Percentiles rank a stretch among this genome's conserved stretches.
These are phyloP conservation scores for Leptographium wingfieldii DNA, from an alignment of 2,329 filamentous ascomycete genomes.

Conservation along the genomic window DNA sequence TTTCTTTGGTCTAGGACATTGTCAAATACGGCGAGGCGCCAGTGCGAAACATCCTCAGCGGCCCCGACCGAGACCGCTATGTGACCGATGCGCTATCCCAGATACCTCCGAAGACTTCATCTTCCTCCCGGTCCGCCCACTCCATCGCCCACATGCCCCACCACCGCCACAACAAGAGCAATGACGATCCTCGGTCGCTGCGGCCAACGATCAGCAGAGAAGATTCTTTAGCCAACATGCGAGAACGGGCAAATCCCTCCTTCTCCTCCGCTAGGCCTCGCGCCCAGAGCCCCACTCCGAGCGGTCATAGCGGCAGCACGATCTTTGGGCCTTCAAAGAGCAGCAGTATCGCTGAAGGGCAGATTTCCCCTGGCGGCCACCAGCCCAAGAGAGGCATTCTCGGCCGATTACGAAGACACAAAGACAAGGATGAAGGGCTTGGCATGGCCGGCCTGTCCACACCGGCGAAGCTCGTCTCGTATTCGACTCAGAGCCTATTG, in stretches of 20 bases:
- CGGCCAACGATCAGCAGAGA: conserved; percentile 67
- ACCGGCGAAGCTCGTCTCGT: conserved; percentile 34
- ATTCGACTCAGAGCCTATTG: conserved; percentile 40
- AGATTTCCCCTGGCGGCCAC: conserved; percentile 44
- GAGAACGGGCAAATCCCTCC: conserved; percentile 30
- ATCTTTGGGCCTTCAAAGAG: conserved; percentile 27
- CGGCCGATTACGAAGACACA: conserved; percentile 39
- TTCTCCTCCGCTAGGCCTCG: conserved; percentile 38
- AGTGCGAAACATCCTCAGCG: conserved; percentile 55
- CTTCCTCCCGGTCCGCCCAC: conserved; percentile 46
- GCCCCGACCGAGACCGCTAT: conserved; percentile 58
- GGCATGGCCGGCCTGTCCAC: conserved; percentile 14
- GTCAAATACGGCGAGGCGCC: conserved; percentile 66
- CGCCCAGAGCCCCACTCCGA: conserved; percentile 72
- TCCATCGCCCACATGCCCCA: conserved; percentile 52
- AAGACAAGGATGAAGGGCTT: conserved; percentile 33
- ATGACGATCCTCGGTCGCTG: conserved; percentile 51
- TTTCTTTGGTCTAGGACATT: conserved; percentile 44
- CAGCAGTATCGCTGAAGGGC: conserved; percentile 35
- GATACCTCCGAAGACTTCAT: conserved; percentile 47
- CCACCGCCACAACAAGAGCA: conserved; percentile 54
- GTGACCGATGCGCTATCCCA: conserved; percentile 33
- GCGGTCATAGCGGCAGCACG: conserved; percentile 41
- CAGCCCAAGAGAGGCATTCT: conserved; percentile 34
- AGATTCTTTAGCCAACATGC: conserved; percentile 48